Conservation (phyloP, 2,329 filamentous ascomycete genomes). For the Trichoderma asperellum region DNA sequence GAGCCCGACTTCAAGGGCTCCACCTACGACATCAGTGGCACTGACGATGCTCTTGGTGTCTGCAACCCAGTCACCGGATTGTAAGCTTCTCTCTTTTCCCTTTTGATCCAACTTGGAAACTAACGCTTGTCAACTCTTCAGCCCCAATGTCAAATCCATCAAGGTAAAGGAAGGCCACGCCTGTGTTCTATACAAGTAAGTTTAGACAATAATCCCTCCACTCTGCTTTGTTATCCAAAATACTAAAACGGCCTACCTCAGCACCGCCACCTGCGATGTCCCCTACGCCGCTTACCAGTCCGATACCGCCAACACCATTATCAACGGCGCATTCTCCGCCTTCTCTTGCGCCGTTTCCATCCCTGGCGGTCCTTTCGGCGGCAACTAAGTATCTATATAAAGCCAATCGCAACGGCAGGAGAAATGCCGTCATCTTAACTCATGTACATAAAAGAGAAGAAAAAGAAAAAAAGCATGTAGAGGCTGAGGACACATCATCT, state of each 20-base stretch:
- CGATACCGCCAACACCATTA: not conserved
- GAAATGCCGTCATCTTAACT: not conserved
- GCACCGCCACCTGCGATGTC: not conserved
- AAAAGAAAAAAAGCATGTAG: not conserved
- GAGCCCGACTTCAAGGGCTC: slow-evolving; percentile 6
- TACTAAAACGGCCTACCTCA: not conserved
- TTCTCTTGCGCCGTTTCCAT: not conserved
- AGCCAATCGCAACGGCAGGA: no score
- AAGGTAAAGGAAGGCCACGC: not conserved
- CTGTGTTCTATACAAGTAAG: slow-evolving; percentile 12
- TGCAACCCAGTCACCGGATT: slow-evolving; percentile 9
- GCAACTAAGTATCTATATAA: not conserved
- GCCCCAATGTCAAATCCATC: slow-evolving; percentile 8
- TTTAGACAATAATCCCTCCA: not conserved
- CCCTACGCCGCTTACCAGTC: slow-evolving; percentile 8
- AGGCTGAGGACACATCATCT: not conserved
- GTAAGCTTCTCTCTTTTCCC: not conserved
- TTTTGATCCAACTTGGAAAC: not conserved
- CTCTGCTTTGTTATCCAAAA: not conserved
- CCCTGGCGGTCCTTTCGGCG: not conserved
- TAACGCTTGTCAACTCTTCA: not conserved
- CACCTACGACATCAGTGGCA: not conserved
- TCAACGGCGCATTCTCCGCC: not conserved
- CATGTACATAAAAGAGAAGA: not conserved
- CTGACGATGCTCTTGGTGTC: not conserved